These are phyloP conservation scores for Limtongia smithiae DNA, from an alignment of 805 yeast genomes.

Conservation along the genomic window DNA sequence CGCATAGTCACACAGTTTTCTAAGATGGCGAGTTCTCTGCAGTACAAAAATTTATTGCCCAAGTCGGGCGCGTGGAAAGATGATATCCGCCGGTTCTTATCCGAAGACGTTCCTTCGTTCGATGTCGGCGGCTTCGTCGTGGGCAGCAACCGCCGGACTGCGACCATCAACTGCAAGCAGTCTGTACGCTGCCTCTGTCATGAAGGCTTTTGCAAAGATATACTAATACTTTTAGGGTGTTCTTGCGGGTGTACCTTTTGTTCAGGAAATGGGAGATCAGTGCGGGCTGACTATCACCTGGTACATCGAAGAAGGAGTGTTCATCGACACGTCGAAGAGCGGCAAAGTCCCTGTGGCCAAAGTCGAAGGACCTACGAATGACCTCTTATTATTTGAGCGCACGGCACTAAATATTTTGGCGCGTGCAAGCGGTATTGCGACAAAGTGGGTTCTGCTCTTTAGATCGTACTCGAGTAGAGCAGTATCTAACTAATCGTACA, in stretches of 20 bases:
- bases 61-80: constrained; percentile 76
- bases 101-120: constrained; percentile 89
- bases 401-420: constrained; percentile 78
- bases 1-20: too few species aligned
- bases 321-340: constrained; percentile 44
- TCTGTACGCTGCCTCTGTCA: constrained; percentile 31
- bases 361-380: constrained; percentile 75
- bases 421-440: constrained; percentile 83
- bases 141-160: constrained; percentile 68
- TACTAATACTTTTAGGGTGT: constrained; percentile 46
- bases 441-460: constrained; percentile 41
- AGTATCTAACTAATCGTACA: not conserved
- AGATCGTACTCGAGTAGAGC: not conserved
- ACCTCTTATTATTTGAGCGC: constrained; percentile 78
- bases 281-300: constrained; percentile 70
- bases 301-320: constrained; percentile 68
- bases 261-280: constrained; percentile 75
- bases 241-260: constrained; percentile 84
- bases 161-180: constrained; percentile 77
- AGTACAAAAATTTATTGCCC: constrained; percentile 58
- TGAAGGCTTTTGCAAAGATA: not conserved
- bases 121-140: constrained; percentile 95
- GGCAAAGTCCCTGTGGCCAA: constrained; percentile 71
- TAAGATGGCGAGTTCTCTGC: constrained; percentile 1
- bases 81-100: constrained; percentile 67